These are phyloP conservation scores for Cordyceps farinosa DNA, from an alignment of 2,329 filamentous ascomycete species.

Conservation along the genomic window DNA sequence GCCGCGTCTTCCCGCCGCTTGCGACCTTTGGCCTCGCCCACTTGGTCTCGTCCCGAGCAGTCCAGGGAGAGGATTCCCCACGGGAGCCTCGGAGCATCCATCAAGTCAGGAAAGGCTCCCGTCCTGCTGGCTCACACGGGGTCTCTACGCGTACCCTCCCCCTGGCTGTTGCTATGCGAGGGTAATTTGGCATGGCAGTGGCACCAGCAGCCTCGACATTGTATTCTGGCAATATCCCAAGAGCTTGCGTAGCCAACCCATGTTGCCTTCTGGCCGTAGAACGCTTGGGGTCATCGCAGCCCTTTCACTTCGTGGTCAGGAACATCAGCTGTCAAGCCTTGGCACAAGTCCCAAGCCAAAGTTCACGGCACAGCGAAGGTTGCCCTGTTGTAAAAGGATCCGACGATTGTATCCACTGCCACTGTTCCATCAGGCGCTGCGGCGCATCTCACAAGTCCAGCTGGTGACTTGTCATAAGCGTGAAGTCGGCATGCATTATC, in stretches of 20 bases:
- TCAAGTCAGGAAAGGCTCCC: neutral
- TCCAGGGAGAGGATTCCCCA: neutral
- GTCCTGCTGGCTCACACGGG: neutral
- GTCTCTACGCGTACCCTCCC: neutral
- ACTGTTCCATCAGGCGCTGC: constrained; percentile 8
- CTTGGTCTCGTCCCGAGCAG: neutral
- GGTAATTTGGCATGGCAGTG: neutral
- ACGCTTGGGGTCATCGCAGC: neutral
- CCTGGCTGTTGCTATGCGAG: neutral
- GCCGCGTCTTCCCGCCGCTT: constrained; percentile 14
- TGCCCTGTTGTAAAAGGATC: neutral
- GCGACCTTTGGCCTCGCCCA: neutral
- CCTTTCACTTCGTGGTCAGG: neutral
- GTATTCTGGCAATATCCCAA: neutral
- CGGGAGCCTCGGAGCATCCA: constrained; percentile 7
- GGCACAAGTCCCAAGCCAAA: neutral
- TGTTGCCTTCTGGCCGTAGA: too few species aligned
- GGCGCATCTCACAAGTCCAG: neutral
- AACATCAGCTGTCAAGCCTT: neutral
- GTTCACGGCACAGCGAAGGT: neutral
- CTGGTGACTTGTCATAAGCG: neutral
- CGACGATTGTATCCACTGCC: constrained; percentile 6
- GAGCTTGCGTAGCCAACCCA: neutral
- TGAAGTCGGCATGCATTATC: neutral
- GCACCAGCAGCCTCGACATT: neutral